phyloP scores from a whole-genome alignment of 768 basidiomycete species.

The Termitomyces sp. region DNA sequence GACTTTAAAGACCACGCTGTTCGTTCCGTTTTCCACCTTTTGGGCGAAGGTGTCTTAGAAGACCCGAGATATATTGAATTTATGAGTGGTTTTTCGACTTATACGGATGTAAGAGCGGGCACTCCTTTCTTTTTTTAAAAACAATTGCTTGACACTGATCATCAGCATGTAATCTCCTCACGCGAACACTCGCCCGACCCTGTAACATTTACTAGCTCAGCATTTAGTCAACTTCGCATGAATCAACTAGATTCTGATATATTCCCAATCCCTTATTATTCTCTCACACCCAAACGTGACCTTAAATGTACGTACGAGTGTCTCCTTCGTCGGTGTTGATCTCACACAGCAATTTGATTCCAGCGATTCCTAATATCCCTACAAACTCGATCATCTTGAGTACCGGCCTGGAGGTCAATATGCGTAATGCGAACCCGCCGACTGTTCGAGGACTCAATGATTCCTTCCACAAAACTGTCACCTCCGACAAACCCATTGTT shows the following conservation, averaged over 20 bases:
- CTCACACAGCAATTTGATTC: background rate
- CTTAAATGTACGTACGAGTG: slow-evolving; percentile 30
- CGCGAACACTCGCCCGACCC: slow-evolving; percentile 56
- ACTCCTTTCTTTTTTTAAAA: background rate
- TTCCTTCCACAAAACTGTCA: slow-evolving; percentile 35
- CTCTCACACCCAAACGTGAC: slow-evolving; percentile 33
- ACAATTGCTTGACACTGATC: background rate
- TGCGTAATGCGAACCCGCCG: slow-evolving; percentile 48
- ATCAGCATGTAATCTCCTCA: slow-evolving; percentile 75
- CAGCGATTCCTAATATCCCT: slow-evolving; percentile 45
- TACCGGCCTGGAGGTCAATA: slow-evolving; percentile 33
- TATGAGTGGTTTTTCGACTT: slow-evolving; percentile 61
- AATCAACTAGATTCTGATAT: slow-evolving; percentile 66
- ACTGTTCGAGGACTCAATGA: slow-evolving; percentile 26
- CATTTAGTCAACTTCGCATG: slow-evolving; percentile 68
- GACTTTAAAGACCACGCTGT: slow-evolving; percentile 41
- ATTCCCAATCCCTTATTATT: slow-evolving; percentile 67
- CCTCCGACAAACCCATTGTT: slow-evolving; percentile 21
- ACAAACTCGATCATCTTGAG: slow-evolving; percentile 37
- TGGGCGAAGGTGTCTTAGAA: slow-evolving; percentile 67
- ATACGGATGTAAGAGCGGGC: slow-evolving; percentile 50
- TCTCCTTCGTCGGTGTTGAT: background rate
- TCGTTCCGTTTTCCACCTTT: slow-evolving; percentile 64
- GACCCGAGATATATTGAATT: slow-evolving; percentile 68
- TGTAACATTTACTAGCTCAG: slow-evolving; percentile 71